Evolutionary conservation across 345 rosid genomes (phyloP), one percentile per base, ranked within the genome.

Genomic region (Laguncularia racemosa): DNA sequence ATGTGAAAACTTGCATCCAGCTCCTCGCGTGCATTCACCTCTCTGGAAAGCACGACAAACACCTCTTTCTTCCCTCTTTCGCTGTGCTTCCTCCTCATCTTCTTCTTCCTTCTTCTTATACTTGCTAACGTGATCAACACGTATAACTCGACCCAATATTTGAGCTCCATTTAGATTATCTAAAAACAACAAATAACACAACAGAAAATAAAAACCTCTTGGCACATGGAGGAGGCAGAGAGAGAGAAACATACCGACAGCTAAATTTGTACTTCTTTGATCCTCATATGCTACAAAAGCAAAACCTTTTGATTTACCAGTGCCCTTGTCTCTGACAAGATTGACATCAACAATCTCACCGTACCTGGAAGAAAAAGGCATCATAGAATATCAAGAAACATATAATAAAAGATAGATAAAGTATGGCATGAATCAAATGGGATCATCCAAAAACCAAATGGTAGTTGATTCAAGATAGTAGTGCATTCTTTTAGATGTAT

Each of bases 321-420:
- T 92, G 46, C 72, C 93, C 65, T 89, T 86, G 76, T 92, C 96
- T 68, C 96, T 77, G 17, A 89, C 81, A 18, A 92, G 87, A 76
- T 93, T 89, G 14, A 86, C 91, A 65, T 89, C 99, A 15, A 93
- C 99, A 53, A 93, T 64, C 78, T 89, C 99, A 20, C 97, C 96
- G 14, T 75, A 89, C 63, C 96, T 86, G 68, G 48, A 48, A 46
- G 60, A 60, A 58, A 5, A 17, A 2, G 40, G 40, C 40, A 33
- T 33, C 1, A 10, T 9, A 33, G 1, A 33, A 33, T 9, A 33
- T 33, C 40, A 33, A 7, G 40, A 33, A 10, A 33, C 40, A 33
- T 33, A 2, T 33, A 4, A 33, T 4, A 33, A 33, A 33, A 33
- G 26, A 33, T 33, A 33, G 40, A 33, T 33, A 33, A 33, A 33